These are phyloP conservation scores for Didymella segeticola DNA, from an alignment of 2,329 filamentous ascomycete genomes.

Conservation along the genomic window DNA sequence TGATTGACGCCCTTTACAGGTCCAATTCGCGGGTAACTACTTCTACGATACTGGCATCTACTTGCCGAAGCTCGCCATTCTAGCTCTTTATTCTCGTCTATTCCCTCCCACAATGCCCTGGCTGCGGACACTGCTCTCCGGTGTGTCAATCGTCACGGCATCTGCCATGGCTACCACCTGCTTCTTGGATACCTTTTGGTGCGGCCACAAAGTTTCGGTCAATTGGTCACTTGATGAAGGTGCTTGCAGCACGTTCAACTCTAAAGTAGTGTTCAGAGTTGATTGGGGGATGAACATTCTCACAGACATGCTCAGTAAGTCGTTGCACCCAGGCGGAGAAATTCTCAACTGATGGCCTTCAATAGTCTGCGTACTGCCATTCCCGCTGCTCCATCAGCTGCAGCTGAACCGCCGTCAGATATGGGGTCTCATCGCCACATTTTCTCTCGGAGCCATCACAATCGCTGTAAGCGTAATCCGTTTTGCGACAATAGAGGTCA, in stretches of 20 bases:
- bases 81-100: conserved; percentile 25
- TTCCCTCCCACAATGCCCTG: conserved; percentile 27
- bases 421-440: conserved; percentile 31
- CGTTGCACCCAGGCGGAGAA: too few relatives aligned
- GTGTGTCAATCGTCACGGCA: conserved; percentile 15
- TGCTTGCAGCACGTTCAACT: conserved; percentile 27
- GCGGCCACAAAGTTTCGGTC: conserved; percentile 23
- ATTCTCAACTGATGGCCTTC: neutral
- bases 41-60: conserved; percentile 33
- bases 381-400: conserved; percentile 29
- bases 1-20: conserved; percentile 1
- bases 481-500: conserved; percentile 29
- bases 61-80: conserved; percentile 24
- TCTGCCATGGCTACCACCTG: conserved; percentile 23
- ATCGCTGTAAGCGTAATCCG: conserved; percentile 32
- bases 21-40: conserved; percentile 27
- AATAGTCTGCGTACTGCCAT: conserved; percentile 31
- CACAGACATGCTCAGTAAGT: conserved; percentile 23
- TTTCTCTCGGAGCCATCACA: conserved; percentile 30
- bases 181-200: conserved; percentile 30
- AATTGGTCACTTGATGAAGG: conserved; percentile 28
- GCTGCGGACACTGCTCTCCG: conserved; percentile 22
- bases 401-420: conserved; percentile 30
- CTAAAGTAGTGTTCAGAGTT: conserved; percentile 27
- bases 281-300: conserved; percentile 24